phyloP scores from a whole-genome alignment of 2,329 filamentous ascomycete species.

The Fusarium zealandicum region DNA sequence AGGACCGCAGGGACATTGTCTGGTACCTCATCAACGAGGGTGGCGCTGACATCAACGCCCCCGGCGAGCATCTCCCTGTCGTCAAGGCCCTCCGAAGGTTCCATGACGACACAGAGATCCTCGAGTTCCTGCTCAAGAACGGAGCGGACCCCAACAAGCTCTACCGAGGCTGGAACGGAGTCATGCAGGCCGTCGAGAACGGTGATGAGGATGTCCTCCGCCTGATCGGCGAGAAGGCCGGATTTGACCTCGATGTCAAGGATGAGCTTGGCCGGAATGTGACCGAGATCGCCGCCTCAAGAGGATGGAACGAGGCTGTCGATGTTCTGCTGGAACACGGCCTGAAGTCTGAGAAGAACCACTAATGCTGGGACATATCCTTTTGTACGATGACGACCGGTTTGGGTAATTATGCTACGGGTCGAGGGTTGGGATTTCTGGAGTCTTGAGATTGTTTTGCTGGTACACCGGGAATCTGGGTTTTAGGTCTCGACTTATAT shows the following conservation, averaged over 20 bases:
- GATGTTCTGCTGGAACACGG: constrained; percentile 49
- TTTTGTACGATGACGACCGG: constrained; percentile 34
- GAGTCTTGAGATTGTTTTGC: constrained; percentile 34
- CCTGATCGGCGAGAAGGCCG: constrained; percentile 57
- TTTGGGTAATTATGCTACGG: constrained; percentile 16
- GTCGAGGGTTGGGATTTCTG: constrained; percentile 17
- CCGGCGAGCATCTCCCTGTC: constrained; percentile 74
- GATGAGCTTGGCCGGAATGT: constrained; percentile 64
- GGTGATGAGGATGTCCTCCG: constrained; percentile 63
- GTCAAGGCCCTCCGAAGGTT: constrained; percentile 72
- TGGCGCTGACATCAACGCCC: constrained; percentile 69
- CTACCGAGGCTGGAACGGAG: constrained; percentile 70
- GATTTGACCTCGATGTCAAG: constrained; percentile 58
- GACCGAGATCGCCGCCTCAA: constrained; percentile 63
- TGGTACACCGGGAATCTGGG: constrained; percentile 22
- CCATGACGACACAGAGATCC: constrained; percentile 63
- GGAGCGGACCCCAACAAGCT: constrained; percentile 74
- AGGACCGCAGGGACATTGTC: constrained; percentile 67
- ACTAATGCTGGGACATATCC: neutral
- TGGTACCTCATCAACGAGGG: constrained; percentile 67
- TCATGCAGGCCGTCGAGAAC: constrained; percentile 71
- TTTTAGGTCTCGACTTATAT: constrained; percentile 19
- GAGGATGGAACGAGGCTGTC: constrained; percentile 66
- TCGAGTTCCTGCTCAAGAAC: constrained; percentile 67
- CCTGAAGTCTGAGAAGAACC: constrained; percentile 20